phyloP scores from a whole-genome alignment of 805 yeast genomes.

The Pichia phayaonensis region DNA sequence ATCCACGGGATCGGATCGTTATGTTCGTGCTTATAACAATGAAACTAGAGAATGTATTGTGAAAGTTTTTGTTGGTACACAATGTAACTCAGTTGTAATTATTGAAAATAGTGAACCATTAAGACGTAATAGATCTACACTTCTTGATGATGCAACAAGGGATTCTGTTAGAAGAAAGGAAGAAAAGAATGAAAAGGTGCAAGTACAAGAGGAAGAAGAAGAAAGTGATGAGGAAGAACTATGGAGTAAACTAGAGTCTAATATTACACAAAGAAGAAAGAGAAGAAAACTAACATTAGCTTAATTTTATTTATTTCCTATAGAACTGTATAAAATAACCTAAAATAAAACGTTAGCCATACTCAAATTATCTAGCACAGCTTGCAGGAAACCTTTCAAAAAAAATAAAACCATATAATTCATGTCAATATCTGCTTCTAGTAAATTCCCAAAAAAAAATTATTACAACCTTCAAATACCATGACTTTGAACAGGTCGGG shows the following conservation, averaged over 20 bases:
- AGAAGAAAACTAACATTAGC: constrained; percentile 18
- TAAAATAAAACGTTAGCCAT: no score
- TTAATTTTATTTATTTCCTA: not conserved
- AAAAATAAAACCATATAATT: no score
- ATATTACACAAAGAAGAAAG: constrained; percentile 22
- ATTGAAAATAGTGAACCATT: constrained; percentile 39
- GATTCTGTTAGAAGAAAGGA: constrained; percentile 15
- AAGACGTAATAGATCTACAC: constrained; percentile 12
- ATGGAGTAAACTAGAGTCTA: constrained; percentile 25
- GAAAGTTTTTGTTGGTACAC: constrained; percentile 72
- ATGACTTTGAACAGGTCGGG: no score
- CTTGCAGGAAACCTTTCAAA: no score
- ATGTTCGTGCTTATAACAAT: constrained; percentile 67
- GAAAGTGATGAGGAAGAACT: constrained; percentile 28
- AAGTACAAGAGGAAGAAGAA: constrained; percentile 30
- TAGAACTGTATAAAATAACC: not conserved
- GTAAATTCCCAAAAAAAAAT: no score
- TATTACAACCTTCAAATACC: no score
- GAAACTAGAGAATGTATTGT: constrained; percentile 51
- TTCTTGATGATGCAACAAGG: constrained; percentile 15
- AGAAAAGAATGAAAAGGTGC: constrained; percentile 35
- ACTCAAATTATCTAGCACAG: no score
- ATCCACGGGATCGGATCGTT: constrained; percentile 84
- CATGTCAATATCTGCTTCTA: no score
- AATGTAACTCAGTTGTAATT: constrained; percentile 46